phyloP scores from a whole-genome alignment of 371 early-diverging fungal genomes.

The Mucor plumbeus region DNA sequence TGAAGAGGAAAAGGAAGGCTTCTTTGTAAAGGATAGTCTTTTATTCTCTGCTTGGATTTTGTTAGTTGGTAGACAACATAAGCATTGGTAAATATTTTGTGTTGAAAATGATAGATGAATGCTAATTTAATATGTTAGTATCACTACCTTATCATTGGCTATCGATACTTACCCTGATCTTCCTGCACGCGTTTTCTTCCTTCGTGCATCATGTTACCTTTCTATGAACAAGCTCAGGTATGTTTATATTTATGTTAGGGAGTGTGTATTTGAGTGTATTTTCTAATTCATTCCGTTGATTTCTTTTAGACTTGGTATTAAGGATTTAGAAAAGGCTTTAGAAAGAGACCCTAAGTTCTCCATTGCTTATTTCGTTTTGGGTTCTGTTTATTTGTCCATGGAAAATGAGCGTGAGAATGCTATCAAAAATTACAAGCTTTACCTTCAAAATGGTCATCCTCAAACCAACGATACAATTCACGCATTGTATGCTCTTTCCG shows the following conservation, averaged over 20 bases:
- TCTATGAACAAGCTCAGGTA: constrained; percentile 59
- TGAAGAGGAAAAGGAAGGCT: constrained; percentile 55
- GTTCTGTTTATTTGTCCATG: constrained; percentile 59
- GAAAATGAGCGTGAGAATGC: constrained; percentile 61
- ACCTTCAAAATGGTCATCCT: constrained; percentile 59
- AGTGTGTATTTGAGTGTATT: not conserved
- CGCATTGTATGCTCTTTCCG: constrained; percentile 62
- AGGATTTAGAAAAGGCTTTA: constrained; percentile 64
- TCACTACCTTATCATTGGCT: constrained; percentile 65
- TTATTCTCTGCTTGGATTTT: constrained; percentile 66
- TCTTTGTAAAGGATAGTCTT: constrained; percentile 55
- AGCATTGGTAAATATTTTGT: constrained; percentile 56
- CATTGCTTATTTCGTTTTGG: constrained; percentile 62
- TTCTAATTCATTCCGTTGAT: not conserved
- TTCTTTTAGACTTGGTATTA: constrained; percentile 52
- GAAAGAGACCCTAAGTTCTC: constrained; percentile 56
- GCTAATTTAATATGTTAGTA: constrained; percentile 27
- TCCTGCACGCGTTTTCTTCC: constrained; percentile 63
- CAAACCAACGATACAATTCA: constrained; percentile 65
- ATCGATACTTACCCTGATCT: constrained; percentile 63
- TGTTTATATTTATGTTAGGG: not conserved
- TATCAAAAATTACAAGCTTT: constrained; percentile 59
- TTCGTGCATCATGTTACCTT: constrained; percentile 69
- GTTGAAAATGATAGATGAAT: not conserved
- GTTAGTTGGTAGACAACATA: constrained; percentile 66